Evolutionary conservation across 2,329 filamentous ascomycete genomes (phyloP), one percentile per base, ranked within the genome.

Genomic region (Teratosphaeria viscida): DNA sequence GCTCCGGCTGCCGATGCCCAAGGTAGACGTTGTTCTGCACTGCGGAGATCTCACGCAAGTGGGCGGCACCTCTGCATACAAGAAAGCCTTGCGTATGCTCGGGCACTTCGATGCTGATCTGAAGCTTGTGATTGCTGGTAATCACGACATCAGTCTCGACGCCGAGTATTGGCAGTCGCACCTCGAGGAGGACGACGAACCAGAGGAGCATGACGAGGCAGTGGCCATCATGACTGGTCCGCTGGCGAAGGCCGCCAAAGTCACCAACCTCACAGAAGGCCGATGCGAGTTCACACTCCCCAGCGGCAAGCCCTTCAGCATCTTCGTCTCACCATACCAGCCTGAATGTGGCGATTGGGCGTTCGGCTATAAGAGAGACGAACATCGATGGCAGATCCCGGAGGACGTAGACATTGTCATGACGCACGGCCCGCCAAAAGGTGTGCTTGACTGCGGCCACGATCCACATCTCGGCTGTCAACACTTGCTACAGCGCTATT

Each of bases 181-280:
- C 55, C 60, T 71, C 49, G 62, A 66, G 10, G 74, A 73, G 52
- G 58, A 74, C 27, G 59, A 61, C 3, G 70, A 74, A 4, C 65
- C 16, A 14, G 8, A 43, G 16, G 37, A 43, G 16, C 37, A 43
- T n/a, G 37, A 73, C 32, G 69, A 43, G 37, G 37, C 37, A 43
- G 37, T 43, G 12, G 37, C 37, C 10, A 43, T 43, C 12, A 43
- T 43, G 37, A 43, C 37, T n/a, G 37, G 37, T 5, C 37, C 37
- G 16, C 16, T 43, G 37, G 79, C 79, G 0, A 66, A 66, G 52
- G 61, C 61, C 0, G 74, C 76, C 0, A 79, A 80, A 1, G 77
- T 84, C 1, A 68, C 72, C 3, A 83, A 81, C 66, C 68, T 85
- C 12, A 77, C 80, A 14, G 82, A 85, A 69, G 82, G 81, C 8